Percentiles rank a stretch among this genome's conserved stretches.
Evolutionary conservation across 371 early-diverging fungal genomes (phyloP).

Genomic region (Rhizopus microsporus): DNA sequence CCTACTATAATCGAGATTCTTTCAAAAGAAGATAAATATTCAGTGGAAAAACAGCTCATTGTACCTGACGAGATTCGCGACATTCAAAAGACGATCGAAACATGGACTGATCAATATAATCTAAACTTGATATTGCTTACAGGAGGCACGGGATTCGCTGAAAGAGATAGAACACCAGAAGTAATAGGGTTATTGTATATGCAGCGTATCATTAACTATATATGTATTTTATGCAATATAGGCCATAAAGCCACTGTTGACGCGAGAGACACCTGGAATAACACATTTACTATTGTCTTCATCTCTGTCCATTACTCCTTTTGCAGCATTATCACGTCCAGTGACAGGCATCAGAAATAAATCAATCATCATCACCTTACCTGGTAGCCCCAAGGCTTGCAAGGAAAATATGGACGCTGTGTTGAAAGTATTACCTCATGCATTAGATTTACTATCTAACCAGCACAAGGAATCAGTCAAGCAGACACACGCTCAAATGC

Average conservation of each 20-base stretch:
- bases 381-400: slow-evolving; percentile 87
- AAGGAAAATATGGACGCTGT: slow-evolving; percentile 80
- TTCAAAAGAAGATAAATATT: slow-evolving; percentile 34
- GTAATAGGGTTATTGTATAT: slow-evolving; percentile 33
- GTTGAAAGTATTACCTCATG: slow-evolving; percentile 75
- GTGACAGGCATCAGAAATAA: slow-evolving; percentile 76
- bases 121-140: slow-evolving; percentile 78
- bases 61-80: slow-evolving; percentile 56
- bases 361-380: slow-evolving; percentile 79
- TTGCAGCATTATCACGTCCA: slow-evolving; percentile 87
- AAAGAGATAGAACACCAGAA: slow-evolving; percentile 88
- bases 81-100: slow-evolving; percentile 52
- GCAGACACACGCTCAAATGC: slow-evolving; percentile 16
- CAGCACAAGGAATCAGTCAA: slow-evolving; percentile 21
- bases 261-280: slow-evolving; percentile 74
- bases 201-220: background rate
- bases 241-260: slow-evolving; percentile 76
- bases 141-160: slow-evolving; percentile 94
- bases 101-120: slow-evolving; percentile 51
- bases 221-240: slow-evolving; percentile 14
- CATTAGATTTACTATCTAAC: slow-evolving; percentile 69
- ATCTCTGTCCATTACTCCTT: slow-evolving; percentile 77
- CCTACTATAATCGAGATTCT: slow-evolving; percentile 50
- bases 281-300: slow-evolving; percentile 71
- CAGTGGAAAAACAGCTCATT: slow-evolving; percentile 33